Base-by-base conservation (phyloP, 345 rosid genomes). In the Aquilaria sinensis region DNA sequence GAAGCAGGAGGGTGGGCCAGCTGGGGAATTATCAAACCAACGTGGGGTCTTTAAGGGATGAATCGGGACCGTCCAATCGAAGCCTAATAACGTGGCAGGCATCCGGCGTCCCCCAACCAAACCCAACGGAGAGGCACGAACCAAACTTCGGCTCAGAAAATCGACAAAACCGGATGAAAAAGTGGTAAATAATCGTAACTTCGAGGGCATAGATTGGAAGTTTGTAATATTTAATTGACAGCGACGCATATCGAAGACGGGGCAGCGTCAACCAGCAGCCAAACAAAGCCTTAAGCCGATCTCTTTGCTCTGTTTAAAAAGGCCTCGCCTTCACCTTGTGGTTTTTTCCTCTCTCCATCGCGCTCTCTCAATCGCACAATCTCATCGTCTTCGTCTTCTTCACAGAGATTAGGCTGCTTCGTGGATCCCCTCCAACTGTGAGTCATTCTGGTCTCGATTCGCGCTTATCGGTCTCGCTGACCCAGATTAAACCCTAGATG, bases 371-470 rank as follows among this genome's bases (percentile, higher is more conserved):
- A 60, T 48, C 66, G 59, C 65, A 48, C 73, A 69, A 71, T 69
- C 83, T 80, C 76, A 72, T 73, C 74, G 23, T 23, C 23, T 23
- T 66, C 75, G 43, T 37, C 43, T 37, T 37, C 43, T 37, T 37
- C 43, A 37, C 79, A 34, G 73, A 68, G 72, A 81, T 58, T 74
- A 56, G 64, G 63, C 53, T 32, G 64, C 70, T 58, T n/a, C 63
- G 47, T 68, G 78, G 74, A 74, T 77, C 74, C 41, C 34, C 15
- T 12, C 15, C 69, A 55, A 67, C 76, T 67, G 89, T 84, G 70
- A 68, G 90, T 70, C 30, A 15, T 41, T 53, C 56, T 56, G 43
- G 43, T 37, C 8, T 37, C 43, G 43, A 37, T 58, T 56, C 49
- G 41, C 13, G 29, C 6, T 31, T 33, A 60, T 61, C 49, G 29